Evolutionary conservation across 2,329 filamentous ascomycete species (phyloP), one percentile per base, ranked within the genome.

Genomic region (Apiospora saccharicola): DNA sequence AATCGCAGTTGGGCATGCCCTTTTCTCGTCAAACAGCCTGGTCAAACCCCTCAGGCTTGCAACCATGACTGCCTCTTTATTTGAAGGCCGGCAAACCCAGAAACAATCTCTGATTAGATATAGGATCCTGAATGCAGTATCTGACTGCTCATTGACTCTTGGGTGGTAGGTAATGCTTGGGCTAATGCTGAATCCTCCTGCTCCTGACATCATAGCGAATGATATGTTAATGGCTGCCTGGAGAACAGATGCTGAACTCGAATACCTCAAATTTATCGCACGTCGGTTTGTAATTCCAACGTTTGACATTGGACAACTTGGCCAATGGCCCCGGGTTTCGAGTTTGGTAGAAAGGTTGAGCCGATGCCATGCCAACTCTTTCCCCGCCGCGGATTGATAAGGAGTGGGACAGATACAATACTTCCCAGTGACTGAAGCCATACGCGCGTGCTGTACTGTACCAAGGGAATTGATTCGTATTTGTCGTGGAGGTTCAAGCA

Each of bases 161-260:
- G 71, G 71, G 57, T 41, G 16, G 24, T 70, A 72, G 37, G 41
- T 72, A 16, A 72, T 8, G 13, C 46, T 67, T 16, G 51, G 71
- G 67, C 53, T 30, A 3, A 72, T 70, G 67, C 71, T 70, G 44
- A 67, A 70, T 19, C 71, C 71, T n/a, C 68, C 71, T 26, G 68
- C 41, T 68, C 71, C 71, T 10, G 51, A 70, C 10, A 68, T 72
- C 49, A 22, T 49, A 12, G 68, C 41, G 43, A 72, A 70, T 53
- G 71, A 43, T 43, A 70, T 22, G 13, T 67, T 10, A n/a, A 72
- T 4, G 12, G 47, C 51, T 2, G 41, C 34, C 10, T 70, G n/a
- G 0, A 70, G 37, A 0, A 70, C 67, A 22, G 24, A 41, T 22
- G 34, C 7, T 26, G 46, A 3, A 5, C 69, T 51, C 3, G 47